A percentile compares a stretch with the other conserved stretches of the same genome.
These are phyloP conservation scores for Penicillium maclennaniae DNA, from an alignment of 495 filamentous ascomycete species.

Conservation along the genomic window DNA sequence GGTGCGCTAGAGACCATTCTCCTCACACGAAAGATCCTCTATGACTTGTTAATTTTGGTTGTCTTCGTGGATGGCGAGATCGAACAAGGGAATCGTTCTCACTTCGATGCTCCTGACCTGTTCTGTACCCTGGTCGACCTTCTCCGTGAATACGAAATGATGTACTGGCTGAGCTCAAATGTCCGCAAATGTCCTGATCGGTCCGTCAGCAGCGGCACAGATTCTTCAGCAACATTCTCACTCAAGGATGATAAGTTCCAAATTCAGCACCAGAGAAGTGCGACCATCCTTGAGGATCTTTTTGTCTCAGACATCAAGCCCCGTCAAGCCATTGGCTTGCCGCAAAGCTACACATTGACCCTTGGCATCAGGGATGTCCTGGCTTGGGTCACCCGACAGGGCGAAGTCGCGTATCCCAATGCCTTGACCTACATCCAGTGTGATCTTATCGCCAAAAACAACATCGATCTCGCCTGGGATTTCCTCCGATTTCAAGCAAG, in stretches of 20 bases:
- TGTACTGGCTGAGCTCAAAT: conserved; percentile 74
- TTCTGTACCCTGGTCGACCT: conserved; percentile 63
- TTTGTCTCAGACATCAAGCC: conserved; percentile 48
- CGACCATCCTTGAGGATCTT: conserved; percentile 47
- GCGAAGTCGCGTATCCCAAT: conserved; percentile 42
- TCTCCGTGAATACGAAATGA: conserved; percentile 69
- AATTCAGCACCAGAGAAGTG: conserved; percentile 24
- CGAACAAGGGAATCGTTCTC: conserved; percentile 60
- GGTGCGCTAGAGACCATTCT: conserved; percentile 75
- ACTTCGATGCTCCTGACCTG: conserved; percentile 62
- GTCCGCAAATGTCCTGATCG: conserved; percentile 31
- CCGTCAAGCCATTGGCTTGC: conserved; percentile 34
- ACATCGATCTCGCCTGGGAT: conserved; percentile 70
- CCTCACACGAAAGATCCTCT: conserved; percentile 61
- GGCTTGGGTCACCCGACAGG: conserved; percentile 45
- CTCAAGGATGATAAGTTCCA: conserved; percentile 26
- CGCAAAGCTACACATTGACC: conserved; percentile 47
- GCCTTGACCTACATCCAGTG: conserved; percentile 61
- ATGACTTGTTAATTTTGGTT: conserved; percentile 77
- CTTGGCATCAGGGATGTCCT: conserved; percentile 48
- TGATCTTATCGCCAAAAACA: conserved; percentile 62
- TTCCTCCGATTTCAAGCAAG: conserved; percentile 65
- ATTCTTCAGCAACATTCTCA: conserved; percentile 21
- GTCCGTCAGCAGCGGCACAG: conserved; percentile 11
- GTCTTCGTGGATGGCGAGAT: conserved; percentile 78